phyloP scores from a whole-genome alignment of 345 rosid species.

The Pugionium cornutum region DNA sequence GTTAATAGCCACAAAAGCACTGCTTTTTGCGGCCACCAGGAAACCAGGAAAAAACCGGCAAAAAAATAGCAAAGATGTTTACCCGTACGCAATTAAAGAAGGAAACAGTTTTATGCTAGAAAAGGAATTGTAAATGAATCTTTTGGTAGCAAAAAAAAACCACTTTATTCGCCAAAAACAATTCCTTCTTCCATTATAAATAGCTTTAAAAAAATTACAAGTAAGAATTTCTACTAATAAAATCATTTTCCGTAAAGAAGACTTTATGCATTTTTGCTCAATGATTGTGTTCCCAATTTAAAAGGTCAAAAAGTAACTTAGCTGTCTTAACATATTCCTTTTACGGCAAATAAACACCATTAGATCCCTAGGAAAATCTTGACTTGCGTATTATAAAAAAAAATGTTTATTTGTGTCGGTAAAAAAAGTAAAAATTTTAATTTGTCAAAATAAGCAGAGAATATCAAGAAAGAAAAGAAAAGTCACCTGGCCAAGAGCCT shows the following conservation, averaged over 20 bases:
- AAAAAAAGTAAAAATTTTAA: neutral
- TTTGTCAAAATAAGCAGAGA: too few relatives aligned
- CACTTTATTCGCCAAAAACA: neutral
- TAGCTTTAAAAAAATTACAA: neutral
- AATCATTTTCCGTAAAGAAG: slow-evolving; percentile 26
- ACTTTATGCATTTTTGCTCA: neutral
- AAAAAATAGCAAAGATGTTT: too few relatives aligned
- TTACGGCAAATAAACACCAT: neutral
- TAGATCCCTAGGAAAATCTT: neutral
- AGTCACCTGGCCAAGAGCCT: slow-evolving; percentile 76
- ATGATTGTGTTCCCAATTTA: slow-evolving; percentile 18
- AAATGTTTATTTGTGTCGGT: neutral
- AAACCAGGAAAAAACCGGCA: too few relatives aligned
- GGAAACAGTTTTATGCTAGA: neutral
- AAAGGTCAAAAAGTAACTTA: neutral
- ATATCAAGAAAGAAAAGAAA: neutral
- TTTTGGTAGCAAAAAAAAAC: neutral
- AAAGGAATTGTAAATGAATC: too few relatives aligned
- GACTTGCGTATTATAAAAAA: neutral
- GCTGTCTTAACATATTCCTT: slow-evolving; percentile 1
- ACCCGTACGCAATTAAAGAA: neutral
- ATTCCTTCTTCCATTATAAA: neutral
- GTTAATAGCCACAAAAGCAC: slow-evolving; percentile 69
- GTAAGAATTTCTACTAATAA: slow-evolving; percentile 12
- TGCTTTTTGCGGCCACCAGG: slow-evolving; percentile 28